Conservation (phyloP, 495 filamentous ascomycete genomes). For the Xylaria scruposa region DNA sequence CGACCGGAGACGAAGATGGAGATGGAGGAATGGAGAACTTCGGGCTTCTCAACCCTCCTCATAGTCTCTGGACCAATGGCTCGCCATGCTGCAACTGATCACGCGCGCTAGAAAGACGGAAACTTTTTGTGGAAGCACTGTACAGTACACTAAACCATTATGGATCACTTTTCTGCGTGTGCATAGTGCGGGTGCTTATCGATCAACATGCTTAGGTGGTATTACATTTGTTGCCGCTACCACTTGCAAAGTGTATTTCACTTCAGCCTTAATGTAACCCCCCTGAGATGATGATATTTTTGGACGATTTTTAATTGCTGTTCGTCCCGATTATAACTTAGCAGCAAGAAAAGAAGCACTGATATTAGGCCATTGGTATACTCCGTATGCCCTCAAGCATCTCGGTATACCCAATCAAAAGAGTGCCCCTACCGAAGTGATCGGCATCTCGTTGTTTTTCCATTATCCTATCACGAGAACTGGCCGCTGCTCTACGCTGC, state of each 20-base stretch:
- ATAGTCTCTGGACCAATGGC: conserved; percentile 12
- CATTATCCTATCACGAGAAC: background rate
- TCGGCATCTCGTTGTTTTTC: conserved; percentile 2
- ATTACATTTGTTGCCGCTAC: conserved; percentile 21
- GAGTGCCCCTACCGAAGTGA: conserved; percentile 9
- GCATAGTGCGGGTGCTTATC: conserved; percentile 6
- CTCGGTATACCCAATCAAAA: conserved; percentile 12
- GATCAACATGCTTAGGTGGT: conserved; percentile 16
- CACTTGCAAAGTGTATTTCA: conserved; percentile 15
- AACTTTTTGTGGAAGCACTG: conserved; percentile 16
- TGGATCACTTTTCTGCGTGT: conserved; percentile 8
- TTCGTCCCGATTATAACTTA: background rate
- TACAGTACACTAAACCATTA: background rate
- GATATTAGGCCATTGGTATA: background rate
- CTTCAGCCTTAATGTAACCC: conserved; percentile 30
- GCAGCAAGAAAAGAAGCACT: background rate
- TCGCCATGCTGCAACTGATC: conserved; percentile 18
- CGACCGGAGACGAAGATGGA: background rate
- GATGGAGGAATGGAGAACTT: background rate
- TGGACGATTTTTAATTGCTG: conserved; percentile 9
- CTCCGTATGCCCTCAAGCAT: background rate
- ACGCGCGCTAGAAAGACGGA: conserved; percentile 21
- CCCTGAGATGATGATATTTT: conserved; percentile 21
- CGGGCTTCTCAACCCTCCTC: background rate
- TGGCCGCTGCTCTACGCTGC: background rate